Base-by-base conservation (phyloP, 768 basidiomycete genomes). In the Cytidiella melzeri region DNA sequence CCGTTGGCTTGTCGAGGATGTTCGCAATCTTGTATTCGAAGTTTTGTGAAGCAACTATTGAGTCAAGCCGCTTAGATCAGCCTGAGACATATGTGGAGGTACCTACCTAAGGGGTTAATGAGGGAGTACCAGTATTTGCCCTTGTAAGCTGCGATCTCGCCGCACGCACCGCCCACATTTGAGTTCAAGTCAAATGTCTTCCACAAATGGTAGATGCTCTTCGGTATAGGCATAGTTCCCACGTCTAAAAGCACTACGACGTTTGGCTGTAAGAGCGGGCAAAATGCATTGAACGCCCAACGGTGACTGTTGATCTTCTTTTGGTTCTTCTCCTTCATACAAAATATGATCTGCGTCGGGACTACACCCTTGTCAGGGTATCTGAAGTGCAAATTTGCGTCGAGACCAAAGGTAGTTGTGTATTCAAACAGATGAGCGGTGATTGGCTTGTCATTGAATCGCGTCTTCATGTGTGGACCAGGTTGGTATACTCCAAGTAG, bases 271-370 rank as follows among this genome's bases (percentile, higher is more conserved):
- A 97, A 67, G 63, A 94, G 71, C 0, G 84, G 75, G 0, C 79
- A 87, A 63, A 97, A 89, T 0, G 92, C 94, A 62, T 96, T 97
- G 68, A 98, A 96, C 67, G 94, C 95, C 94, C 94, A 97, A 42
- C 94, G 74, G 60, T 96, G 93, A 41, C 87, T 90, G 64, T 96
- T 97, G 62, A 97, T 94, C 71, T 97, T 96, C 74, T 94, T 93
- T 63, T 91, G 86, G 63, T 95, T 97, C 72, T 82, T 88, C 71
- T 94, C 92, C 71, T 92, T 90, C 72, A 89, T 76, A 62, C 84
- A 88, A 62, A 90, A 90, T 26, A 98, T 83, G 43, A 90, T 92
- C 63, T 94, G 95, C n/a, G 87, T 92, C 1, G 92, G 93, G 11
- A 92, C 86, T 37, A 94, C 88, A 2, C 92, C 92, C 65, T 92